Percentiles rank a stretch among this genome's conserved stretches.
These are phyloP conservation scores for Emericellopsis cladophorae DNA, from an alignment of 2,329 filamentous ascomycete species.

Conservation along the genomic window DNA sequence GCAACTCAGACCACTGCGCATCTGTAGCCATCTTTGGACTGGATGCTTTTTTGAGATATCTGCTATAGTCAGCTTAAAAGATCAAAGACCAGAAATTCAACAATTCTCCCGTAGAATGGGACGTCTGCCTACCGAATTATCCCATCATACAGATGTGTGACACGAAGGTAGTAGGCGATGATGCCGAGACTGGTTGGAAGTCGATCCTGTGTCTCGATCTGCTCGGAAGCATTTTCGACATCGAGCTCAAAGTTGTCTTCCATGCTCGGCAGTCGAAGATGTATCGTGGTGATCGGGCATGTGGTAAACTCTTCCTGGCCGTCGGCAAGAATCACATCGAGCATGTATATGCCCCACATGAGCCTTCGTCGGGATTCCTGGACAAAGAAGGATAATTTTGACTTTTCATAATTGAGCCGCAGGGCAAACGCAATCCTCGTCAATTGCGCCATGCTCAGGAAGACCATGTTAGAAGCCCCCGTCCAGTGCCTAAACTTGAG, in stretches of 20 bases:
- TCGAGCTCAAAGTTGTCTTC: slow-evolving; percentile 3
- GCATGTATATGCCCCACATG: slow-evolving; percentile 2
- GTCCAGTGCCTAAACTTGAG: slow-evolving; percentile 1
- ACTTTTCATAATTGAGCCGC: background rate
- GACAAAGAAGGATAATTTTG: background rate
- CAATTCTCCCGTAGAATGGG: no score
- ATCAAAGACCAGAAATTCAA: background rate
- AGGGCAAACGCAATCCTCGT: background rate
- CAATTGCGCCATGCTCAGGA: background rate
- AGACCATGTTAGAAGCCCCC: background rate
- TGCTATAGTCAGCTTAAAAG: background rate
- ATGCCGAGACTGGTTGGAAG: background rate
- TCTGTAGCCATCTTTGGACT: background rate
- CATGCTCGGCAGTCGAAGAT: slow-evolving; percentile 2
- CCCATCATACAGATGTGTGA: slow-evolving; percentile 1
- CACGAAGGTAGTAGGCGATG: slow-evolving; percentile 1
- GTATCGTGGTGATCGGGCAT: background rate
- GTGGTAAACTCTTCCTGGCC: background rate
- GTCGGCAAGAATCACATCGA: slow-evolving; percentile 1
- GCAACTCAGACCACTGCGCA: background rate
- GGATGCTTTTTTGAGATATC: background rate
- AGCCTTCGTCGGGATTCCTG: slow-evolving; percentile 2
- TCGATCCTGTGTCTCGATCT: background rate
- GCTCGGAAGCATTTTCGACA: background rate
- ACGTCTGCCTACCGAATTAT: background rate